Percentiles rank a stretch among this genome's conserved stretches.
Conservation (phyloP, 331 rosid genomes). For the Prunus yedoensis region DNA sequence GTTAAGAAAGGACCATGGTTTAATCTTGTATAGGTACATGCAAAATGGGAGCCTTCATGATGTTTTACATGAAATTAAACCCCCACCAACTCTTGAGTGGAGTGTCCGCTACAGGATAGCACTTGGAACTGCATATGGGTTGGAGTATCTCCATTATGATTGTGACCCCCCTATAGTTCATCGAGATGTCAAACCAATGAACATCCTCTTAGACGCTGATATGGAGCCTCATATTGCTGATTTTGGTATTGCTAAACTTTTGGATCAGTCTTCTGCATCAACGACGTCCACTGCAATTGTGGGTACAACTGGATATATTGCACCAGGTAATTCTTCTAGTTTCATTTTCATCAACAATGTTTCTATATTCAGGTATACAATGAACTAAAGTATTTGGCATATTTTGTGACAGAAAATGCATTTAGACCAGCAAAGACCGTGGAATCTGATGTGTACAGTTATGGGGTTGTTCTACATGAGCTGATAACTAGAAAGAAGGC, state of each 20-base stretch:
- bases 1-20: constrained; percentile 52
- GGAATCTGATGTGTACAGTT: constrained; percentile 81
- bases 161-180: constrained; percentile 78
- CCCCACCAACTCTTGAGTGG: constrained; percentile 55
- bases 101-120: constrained; percentile 60
- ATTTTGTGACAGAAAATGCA: constrained; percentile 59
- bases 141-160: constrained; percentile 78
- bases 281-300: constrained; percentile 34
- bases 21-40: constrained; percentile 68
- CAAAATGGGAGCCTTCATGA: constrained; percentile 85
- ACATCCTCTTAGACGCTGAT: constrained; percentile 75
- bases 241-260: constrained; percentile 77
- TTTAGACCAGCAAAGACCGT: constrained; percentile 40
- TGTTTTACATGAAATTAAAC: constrained; percentile 54
- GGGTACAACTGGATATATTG: constrained; percentile 79
- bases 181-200: constrained; percentile 81
- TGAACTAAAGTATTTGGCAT: constrained; percentile 12
- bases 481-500: constrained; percentile 72
- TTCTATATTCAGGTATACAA: background rate
- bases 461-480: constrained; percentile 82
- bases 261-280: constrained; percentile 49
- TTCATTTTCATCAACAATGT: background rate
- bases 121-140: constrained; percentile 71
- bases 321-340: constrained; percentile 57
- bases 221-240: constrained; percentile 81